These are phyloP conservation scores for Lactarius evosmus DNA, from an alignment of 768 basidiomycete species.

Conservation along the genomic window DNA sequence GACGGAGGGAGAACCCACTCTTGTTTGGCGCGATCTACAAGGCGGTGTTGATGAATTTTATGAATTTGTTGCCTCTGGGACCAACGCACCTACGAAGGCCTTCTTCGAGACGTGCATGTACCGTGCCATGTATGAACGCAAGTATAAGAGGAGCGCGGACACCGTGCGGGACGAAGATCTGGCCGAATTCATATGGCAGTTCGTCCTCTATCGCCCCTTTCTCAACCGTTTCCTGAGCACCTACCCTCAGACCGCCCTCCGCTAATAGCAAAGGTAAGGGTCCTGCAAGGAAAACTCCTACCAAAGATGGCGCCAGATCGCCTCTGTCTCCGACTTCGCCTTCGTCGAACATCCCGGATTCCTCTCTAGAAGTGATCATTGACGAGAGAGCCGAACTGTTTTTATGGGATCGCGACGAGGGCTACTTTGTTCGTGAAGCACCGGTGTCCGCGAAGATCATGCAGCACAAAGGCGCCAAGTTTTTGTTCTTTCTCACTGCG, in stretches of 20 bases:
- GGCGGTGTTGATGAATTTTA: conserved; percentile 92
- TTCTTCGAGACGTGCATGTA: conserved; percentile 96
- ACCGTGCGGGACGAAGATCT: conserved; percentile 63
- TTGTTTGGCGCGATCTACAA: conserved; percentile 88
- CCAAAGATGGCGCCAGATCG: conserved; percentile 9
- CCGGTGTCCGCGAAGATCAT: conserved; percentile 47
- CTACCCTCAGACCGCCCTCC: conserved; percentile 20
- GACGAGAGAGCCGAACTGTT: conserved; percentile 56
- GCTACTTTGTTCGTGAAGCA: conserved; percentile 51
- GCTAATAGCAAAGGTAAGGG: conserved; percentile 24
- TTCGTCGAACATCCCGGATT: conserved; percentile 19
- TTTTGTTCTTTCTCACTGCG: conserved; percentile 59
- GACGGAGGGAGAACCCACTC: conserved; percentile 72
- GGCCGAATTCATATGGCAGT: conserved; percentile 81
- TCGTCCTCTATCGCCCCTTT: conserved; percentile 33
- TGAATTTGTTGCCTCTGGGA: conserved; percentile 82
- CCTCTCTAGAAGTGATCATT: conserved; percentile 32
- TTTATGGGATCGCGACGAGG: conserved; percentile 53
- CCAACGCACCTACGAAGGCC: conserved; percentile 70
- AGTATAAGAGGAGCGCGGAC: conserved; percentile 72
- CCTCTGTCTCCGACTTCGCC: conserved; percentile 17
- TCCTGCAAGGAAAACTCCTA: conserved; percentile 30
- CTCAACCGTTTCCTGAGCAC: neutral
- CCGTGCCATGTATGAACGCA: conserved; percentile 95
- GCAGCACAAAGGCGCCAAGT: conserved; percentile 43